Evolutionary conservation across 306 rosid genomes (phyloP).

Genomic region (Datisca glomerata): DNA sequence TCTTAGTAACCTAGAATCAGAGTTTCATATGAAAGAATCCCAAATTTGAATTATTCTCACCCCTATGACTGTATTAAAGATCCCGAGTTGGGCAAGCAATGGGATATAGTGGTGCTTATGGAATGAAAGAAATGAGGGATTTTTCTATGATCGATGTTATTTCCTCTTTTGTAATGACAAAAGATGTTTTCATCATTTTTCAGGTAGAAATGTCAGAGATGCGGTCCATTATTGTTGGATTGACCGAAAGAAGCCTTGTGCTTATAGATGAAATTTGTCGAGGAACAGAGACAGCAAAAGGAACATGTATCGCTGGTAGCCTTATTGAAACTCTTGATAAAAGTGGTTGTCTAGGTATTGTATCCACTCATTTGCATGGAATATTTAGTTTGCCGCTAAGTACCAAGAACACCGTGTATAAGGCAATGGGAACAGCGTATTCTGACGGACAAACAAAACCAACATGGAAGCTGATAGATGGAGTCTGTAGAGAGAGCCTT

Average conservation of each 20-base stretch:
- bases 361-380: slow-evolving; percentile 94
- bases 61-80: no score
- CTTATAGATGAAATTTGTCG: slow-evolving; percentile 96
- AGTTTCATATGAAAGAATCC: no score
- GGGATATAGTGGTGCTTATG: no score
- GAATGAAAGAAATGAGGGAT: no score
- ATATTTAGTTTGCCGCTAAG: slow-evolving; percentile 63
- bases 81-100: no score
- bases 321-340: slow-evolving; percentile 68
- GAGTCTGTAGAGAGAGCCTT: slow-evolving; percentile 86
- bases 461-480: slow-evolving; percentile 74
- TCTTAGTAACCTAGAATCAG: no score
- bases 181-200: no score
- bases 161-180: no score
- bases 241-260: slow-evolving; percentile 71
- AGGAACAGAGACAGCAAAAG: slow-evolving; percentile 95
- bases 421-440: slow-evolving; percentile 69
- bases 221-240: slow-evolving; percentile 59
- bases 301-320: slow-evolving; percentile 96
- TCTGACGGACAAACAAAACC: slow-evolving; percentile 64
- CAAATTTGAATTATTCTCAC: no score
- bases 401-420: slow-evolving; percentile 45
- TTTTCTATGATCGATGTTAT: no score
- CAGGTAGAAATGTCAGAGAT: slow-evolving; percentile 98
- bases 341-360: slow-evolving; percentile 78